These are phyloP conservation scores for Arthromyces matolae DNA, from an alignment of 768 basidiomycete species.

Conservation along the genomic window DNA sequence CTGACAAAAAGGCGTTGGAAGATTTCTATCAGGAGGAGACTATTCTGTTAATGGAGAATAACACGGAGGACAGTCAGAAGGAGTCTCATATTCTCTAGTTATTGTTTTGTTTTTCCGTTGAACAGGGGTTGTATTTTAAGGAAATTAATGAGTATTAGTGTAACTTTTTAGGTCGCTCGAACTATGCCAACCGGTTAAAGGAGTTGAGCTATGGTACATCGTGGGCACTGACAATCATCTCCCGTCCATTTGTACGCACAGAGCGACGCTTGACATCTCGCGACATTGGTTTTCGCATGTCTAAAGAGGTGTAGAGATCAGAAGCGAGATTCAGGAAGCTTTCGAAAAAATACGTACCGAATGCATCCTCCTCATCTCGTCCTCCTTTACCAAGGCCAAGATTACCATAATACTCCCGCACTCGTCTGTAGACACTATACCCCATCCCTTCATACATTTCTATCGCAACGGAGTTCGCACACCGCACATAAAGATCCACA, in stretches of 20 bases:
- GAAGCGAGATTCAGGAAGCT: neutral
- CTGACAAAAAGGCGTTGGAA: constrained; percentile 47
- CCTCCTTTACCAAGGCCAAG: constrained; percentile 75
- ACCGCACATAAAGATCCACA: constrained; percentile 94
- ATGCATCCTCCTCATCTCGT: constrained; percentile 85
- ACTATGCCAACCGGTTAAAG: neutral
- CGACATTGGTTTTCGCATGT: constrained; percentile 73
- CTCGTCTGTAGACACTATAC: constrained; percentile 89
- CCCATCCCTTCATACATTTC: constrained; percentile 90
- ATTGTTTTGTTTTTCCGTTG: constrained; percentile 19
- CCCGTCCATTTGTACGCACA: constrained; percentile 66
- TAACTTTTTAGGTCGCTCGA: constrained; percentile 7
- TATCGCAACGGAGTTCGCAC: constrained; percentile 80
- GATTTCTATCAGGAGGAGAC: constrained; percentile 75
- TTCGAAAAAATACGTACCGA: constrained; percentile 54
- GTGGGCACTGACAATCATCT: constrained; percentile 63
- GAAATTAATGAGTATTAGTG: neutral
- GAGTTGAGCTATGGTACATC: constrained; percentile 49
- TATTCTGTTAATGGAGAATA: constrained; percentile 35
- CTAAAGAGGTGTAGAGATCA: constrained; percentile 20
- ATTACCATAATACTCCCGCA: constrained; percentile 84
- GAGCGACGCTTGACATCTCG: constrained; percentile 59
- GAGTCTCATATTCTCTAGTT: constrained; percentile 54
- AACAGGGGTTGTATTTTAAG: constrained; percentile 2
- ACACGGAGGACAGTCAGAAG: constrained; percentile 30